A percentile compares a stretch with the other conserved stretches of the same genome.
Conservation (phyloP, 2,329 filamentous ascomycete species). For the Esteya vermicola region DNA sequence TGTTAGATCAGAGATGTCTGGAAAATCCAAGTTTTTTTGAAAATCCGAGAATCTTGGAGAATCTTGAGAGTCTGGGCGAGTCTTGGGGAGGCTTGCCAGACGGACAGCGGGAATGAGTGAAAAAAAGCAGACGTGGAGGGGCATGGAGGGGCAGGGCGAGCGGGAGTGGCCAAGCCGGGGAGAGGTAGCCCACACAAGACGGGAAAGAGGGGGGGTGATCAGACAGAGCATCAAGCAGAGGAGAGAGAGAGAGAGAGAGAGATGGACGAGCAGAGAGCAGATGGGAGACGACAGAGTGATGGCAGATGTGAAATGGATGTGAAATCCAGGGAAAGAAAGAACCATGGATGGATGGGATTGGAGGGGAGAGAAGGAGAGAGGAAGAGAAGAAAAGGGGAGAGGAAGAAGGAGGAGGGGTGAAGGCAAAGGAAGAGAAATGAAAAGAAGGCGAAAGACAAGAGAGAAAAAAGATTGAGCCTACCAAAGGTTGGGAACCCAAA, state of each 20-base stretch:
- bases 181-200: too few species aligned
- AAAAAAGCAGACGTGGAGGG: too few species aligned
- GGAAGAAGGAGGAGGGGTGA: neutral
- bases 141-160: too few species aligned
- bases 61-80: too few species aligned
- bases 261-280: neutral
- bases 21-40: too few species aligned
- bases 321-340: neutral
- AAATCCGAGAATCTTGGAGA: too few species aligned
- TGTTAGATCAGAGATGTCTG: neutral
- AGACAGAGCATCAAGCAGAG: too few species aligned
- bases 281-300: neutral
- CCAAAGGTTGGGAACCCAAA: slow-evolving; percentile 27
- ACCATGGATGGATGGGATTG: neutral
- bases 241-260: neutral
- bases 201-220: neutral
- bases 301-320: neutral
- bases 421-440: neutral
- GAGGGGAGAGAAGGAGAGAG: neutral
- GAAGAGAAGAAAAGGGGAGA: neutral
- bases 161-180: too few species aligned
- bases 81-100: too few species aligned
- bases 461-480: slow-evolving; percentile 16
- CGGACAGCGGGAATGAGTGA: too few species aligned
- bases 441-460: neutral